Evolutionary conservation across 352 stramenopile genomes (phyloP).

Genomic region (Phytophthora agathidicida): DNA sequence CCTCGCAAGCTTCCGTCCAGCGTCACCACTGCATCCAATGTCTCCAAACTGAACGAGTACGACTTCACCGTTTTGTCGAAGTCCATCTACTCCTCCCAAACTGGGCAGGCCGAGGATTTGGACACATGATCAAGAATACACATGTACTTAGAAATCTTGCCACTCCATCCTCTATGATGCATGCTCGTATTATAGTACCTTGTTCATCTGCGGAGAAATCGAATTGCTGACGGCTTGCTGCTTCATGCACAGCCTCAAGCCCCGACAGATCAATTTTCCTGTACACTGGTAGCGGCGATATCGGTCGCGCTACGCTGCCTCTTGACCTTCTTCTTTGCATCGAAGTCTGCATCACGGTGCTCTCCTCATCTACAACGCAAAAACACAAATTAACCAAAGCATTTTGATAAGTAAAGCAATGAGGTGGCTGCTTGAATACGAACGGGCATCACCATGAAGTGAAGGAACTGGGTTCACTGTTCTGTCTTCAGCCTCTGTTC

Average conservation of each 20-base stretch:
- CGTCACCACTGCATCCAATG: conserved; percentile 38
- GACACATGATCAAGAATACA: conserved; percentile 15
- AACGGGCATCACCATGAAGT: conserved; percentile 25
- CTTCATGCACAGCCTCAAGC: conserved; percentile 47
- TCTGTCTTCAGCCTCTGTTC: conserved; percentile 24
- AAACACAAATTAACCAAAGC: background rate
- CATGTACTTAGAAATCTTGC: background rate
- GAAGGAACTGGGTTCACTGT: conserved; percentile 35
- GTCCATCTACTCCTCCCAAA: conserved; percentile 13
- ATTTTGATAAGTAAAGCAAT: background rate
- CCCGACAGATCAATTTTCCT: conserved; percentile 40
- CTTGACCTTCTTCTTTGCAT: conserved; percentile 8
- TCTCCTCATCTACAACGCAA: conserved; percentile 9
- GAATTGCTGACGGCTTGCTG: conserved; percentile 44
- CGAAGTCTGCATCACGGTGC: background rate
- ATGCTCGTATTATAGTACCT: no score
- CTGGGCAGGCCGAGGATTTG: background rate
- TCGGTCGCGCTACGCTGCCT: background rate
- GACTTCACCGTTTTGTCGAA: background rate
- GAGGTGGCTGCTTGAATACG: conserved; percentile 8
- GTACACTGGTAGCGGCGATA: conserved; percentile 19
- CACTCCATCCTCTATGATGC: no score
- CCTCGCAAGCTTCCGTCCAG: conserved; percentile 38
- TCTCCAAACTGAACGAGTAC: conserved; percentile 17
- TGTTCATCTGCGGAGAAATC: conserved; percentile 46